phyloP scores from a whole-genome alignment of 1,284 basidiomycete genomes.

The Tylopilus orsonianus region DNA sequence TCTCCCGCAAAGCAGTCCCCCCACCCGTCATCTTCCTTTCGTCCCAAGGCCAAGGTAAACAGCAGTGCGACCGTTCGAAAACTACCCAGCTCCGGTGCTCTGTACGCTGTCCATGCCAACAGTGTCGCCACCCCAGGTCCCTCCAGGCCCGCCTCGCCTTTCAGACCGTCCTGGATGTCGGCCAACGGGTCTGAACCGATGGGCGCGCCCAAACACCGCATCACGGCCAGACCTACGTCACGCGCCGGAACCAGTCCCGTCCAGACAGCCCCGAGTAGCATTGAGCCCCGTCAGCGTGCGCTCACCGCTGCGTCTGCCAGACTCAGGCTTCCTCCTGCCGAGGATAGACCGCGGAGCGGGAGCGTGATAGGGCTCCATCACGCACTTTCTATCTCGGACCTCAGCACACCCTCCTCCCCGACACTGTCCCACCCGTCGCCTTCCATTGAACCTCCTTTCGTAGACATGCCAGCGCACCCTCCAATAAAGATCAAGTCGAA shows the following conservation, averaged over 20 bases:
- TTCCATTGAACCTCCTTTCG: constrained; percentile 15
- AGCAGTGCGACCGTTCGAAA: constrained; percentile 48
- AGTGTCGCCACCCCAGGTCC: constrained; percentile 15
- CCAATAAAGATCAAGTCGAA: constrained; percentile 54
- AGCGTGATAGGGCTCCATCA: constrained; percentile 38
- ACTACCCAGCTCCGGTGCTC: constrained; percentile 33
- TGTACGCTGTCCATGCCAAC: constrained; percentile 20
- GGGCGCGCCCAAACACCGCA: constrained; percentile 25
- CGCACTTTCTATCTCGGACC: constrained; percentile 31
- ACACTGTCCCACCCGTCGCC: constrained; percentile 24
- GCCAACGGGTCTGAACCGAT: constrained; percentile 15
- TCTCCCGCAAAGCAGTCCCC: constrained; percentile 53
- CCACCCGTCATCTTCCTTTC: constrained; percentile 36
- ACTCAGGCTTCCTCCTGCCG: constrained; percentile 17
- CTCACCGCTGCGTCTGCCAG: constrained; percentile 33
- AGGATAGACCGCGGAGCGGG: constrained; percentile 34
- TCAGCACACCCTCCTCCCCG: constrained; percentile 16
- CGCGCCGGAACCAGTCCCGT: constrained; percentile 25
- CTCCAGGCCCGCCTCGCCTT: constrained; percentile 43
- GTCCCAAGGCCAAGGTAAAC: constrained; percentile 63
- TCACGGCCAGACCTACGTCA: constrained; percentile 28
- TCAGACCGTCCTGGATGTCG: constrained; percentile 34
- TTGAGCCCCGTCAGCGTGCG: constrained; percentile 39
- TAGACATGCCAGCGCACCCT: constrained; percentile 17
- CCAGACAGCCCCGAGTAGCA: constrained; percentile 9